Base-by-base conservation (phyloP, 2,329 filamentous ascomycete genomes). In the Aspergillus latus region DNA sequence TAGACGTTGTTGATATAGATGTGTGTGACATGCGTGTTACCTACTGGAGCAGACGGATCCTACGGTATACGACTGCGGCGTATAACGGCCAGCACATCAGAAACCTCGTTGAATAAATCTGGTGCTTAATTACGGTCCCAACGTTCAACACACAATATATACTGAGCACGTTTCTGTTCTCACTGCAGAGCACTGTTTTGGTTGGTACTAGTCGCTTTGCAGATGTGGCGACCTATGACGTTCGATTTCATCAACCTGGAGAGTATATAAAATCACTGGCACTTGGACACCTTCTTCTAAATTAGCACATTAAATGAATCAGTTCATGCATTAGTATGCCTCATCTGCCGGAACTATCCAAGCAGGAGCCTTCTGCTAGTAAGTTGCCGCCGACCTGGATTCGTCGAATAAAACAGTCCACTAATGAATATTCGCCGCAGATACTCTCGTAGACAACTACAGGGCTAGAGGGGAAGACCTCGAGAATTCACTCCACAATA, bases 291-390 rank as follows among this genome's bases (percentile, higher is more conserved):
- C 16, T 21, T 10, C 39, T 16, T 5, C 15, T 9, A 6, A 42
- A 7, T 40, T n/a, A 6, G 6, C 11, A 6, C 6, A 16, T 13
- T 15, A 42, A 42, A 0, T 36, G 15, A 39, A 15, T 21, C 2
- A 28, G 9, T 6, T 10, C 15, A 16, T 42, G 13, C 36, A 42
- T n/a, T 39, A 29, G 2, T 1, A 50, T 54, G 45, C 32, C 53
- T 9, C 28, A 36, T 6, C 30, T 57, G 8, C 36, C 54, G 8
- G 57, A 59, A 28, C 34, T 56, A 15, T 53, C 53, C 26, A 54
- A 46, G 26, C 56, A 56, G 43, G 53, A 59, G 15, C 44, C 49
- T 13, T 59, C 57, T 29, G 40, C 57, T 9, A 26, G 57, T 59
- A 28, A 15, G 44, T 42, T 29, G 11, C 30, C 13, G n/a, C 15